Base-by-base conservation (phyloP, 371 early-diverging fungal species). In the Funneliformis caledonium region DNA sequence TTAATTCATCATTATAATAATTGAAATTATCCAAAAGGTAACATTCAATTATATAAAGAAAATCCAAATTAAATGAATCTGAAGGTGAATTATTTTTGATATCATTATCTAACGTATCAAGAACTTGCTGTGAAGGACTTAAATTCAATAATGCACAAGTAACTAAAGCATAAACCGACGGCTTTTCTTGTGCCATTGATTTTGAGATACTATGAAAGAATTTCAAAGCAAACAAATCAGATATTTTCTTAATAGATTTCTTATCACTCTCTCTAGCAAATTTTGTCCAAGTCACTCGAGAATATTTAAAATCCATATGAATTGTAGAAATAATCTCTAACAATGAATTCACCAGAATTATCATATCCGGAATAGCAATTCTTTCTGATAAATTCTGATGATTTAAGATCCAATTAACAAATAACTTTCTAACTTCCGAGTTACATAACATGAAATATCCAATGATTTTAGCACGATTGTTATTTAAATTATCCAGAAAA, bases 51-150 rank as follows among this genome's bases (percentile, higher is more conserved):
- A 79, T 67, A 70, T 14, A 42, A 26, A 79, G 70, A 60, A 31
- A 70, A 79, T 79, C 72, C 42, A 79, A 37, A 70, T 33, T 65
- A 12, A 79, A 76, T 60, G 11, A 43, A 48, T 65, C 8, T 26
- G 26, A 43, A 65, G 52, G 50, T 31, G 12, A 33, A 26, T 72
- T 52, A 2, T 47, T 11, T 48, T 12, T 42, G 2, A 72, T 72
- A 43, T 37, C n/a, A 31, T 60, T 22, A 33, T 68, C 50, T 16
- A 64, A 43, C 45, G 16, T 22, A 42, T 79, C 42, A 9, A 70
- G n/a, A n/a, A 56, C 22, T 16, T 79, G 37, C 12, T 19, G 7
- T 6, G 37, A 16, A 68, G 80, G 61, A 48, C 45, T 37, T 45
- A 79, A 26, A 45, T 31, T 43, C 11, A 79, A 48, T n/a, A 79